Evolutionary conservation across 257 asterid genomes (phyloP).

Genomic region (Ehretia macrophylla): DNA sequence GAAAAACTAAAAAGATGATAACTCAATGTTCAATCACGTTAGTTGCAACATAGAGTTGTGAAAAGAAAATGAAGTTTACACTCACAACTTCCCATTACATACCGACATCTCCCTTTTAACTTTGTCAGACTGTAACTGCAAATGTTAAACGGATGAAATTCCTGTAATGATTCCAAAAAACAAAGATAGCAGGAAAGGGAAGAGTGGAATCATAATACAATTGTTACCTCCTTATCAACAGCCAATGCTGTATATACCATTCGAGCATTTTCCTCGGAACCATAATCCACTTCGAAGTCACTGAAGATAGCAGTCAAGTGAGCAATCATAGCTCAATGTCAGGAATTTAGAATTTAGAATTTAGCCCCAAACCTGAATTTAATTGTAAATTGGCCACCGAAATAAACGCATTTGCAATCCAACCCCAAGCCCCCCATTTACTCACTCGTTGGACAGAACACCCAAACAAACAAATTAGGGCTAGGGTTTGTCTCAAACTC

Average conservation of each 20-base stretch:
- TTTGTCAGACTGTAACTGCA: slow-evolving; percentile 93
- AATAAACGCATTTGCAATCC: too few species aligned
- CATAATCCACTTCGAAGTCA: slow-evolving; percentile 73
- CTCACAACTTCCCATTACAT: slow-evolving; percentile 67
- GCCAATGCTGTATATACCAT: slow-evolving; percentile 65
- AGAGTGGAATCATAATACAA: neutral
- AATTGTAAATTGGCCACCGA: too few species aligned
- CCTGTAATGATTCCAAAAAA: slow-evolving; percentile 1
- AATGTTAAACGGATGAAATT: slow-evolving; percentile 4
- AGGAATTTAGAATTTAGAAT: too few species aligned
- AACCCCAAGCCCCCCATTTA: too few species aligned
- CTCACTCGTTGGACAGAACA: too few species aligned
- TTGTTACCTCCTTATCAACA: slow-evolving; percentile 80
- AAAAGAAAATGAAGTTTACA: slow-evolving; percentile 22
- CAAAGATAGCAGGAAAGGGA: slow-evolving; percentile 5
- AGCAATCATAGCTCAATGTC: neutral
- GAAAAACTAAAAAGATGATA: neutral
- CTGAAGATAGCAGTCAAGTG: slow-evolving; percentile 32
- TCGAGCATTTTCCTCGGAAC: slow-evolving; percentile 54
- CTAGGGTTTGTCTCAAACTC: too few species aligned
- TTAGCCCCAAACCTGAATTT: too few species aligned
- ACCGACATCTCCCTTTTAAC: slow-evolving; percentile 67
- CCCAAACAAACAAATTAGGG: too few species aligned
- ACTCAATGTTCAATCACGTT: neutral
- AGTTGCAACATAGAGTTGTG: neutral